A percentile compares a stretch with the other conserved stretches of the same genome.
These are phyloP conservation scores for Encephalitozoon intestinalis DNA, from an alignment of 371 early-diverging fungal genomes.

Conservation along the genomic window DNA sequence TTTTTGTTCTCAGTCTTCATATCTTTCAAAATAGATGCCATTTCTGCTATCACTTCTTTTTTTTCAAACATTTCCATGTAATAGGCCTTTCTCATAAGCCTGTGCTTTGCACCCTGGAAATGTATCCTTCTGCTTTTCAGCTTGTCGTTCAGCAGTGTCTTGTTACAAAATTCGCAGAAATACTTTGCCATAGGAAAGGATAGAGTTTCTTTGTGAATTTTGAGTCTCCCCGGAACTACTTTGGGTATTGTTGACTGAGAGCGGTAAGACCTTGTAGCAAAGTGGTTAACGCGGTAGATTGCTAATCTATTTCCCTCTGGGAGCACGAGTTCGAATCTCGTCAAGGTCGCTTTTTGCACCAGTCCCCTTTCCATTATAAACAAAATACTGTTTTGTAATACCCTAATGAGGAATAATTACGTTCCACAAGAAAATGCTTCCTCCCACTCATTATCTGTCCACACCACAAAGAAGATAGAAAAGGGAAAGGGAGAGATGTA, in stretches of 20 bases:
- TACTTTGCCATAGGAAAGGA: slow-evolving; percentile 29
- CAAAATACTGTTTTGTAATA: neutral
- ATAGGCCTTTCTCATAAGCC: slow-evolving; percentile 16
- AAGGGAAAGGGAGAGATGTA: neutral
- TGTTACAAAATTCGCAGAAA: slow-evolving; percentile 36
- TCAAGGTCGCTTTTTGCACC: slow-evolving; percentile 62
- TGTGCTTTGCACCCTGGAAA: slow-evolving; percentile 28
- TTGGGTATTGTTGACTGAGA: too few relatives aligned
- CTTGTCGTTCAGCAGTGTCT: slow-evolving; percentile 4
- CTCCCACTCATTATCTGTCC: neutral
- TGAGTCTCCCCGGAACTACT: too few relatives aligned
- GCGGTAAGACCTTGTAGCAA: slow-evolving; percentile 65
- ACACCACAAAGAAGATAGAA: neutral
- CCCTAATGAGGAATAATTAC: neutral
- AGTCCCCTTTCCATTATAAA: neutral
- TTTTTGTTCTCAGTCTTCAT: neutral
- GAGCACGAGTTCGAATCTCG: slow-evolving; percentile 73
- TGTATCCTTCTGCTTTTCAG: slow-evolving; percentile 35
- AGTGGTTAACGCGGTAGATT: slow-evolving; percentile 75
- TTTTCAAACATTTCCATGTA: slow-evolving; percentile 34
- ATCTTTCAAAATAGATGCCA: neutral
- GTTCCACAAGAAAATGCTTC: neutral
- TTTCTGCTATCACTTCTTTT: slow-evolving; percentile 4
- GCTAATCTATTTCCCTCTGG: slow-evolving; percentile 71
- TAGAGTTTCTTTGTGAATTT: neutral